Evolutionary conservation across 169 alveolate species (phyloP).

Genomic region (Plasmodium gonderi): DNA sequence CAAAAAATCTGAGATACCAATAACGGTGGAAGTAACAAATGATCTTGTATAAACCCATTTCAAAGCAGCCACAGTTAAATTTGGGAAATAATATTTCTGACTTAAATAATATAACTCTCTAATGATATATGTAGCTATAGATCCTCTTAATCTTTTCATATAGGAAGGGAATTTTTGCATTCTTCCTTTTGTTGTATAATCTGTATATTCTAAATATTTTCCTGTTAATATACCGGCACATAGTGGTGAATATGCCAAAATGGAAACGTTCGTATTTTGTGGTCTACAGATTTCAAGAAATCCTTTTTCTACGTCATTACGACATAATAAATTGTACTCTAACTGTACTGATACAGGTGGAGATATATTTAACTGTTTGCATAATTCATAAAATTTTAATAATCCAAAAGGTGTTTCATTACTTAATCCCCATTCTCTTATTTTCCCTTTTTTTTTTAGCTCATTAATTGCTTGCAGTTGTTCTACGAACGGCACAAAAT

Average conservation of each 20-base stretch:
- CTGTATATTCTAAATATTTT: slow-evolving; percentile 86
- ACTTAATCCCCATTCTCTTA: slow-evolving; percentile 89
- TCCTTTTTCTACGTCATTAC: slow-evolving; percentile 90
- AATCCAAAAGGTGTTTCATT: slow-evolving; percentile 90
- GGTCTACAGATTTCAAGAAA: slow-evolving; percentile 87
- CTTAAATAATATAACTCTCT: slow-evolving; percentile 84
- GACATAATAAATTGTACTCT: slow-evolving; percentile 83
- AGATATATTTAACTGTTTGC: slow-evolving; percentile 76
- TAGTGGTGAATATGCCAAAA: slow-evolving; percentile 85
- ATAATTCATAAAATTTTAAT: slow-evolving; percentile 78
- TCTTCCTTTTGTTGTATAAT: slow-evolving; percentile 87
- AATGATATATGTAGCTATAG: slow-evolving; percentile 88
- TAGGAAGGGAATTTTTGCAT: slow-evolving; percentile 87
- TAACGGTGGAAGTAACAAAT: slow-evolving; percentile 85
- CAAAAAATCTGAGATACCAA: slow-evolving; percentile 84
- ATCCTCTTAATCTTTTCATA: slow-evolving; percentile 87
- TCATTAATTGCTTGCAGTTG: slow-evolving; percentile 84
- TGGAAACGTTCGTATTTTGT: slow-evolving; percentile 82
- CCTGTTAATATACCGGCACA: slow-evolving; percentile 90
- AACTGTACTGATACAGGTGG: slow-evolving; percentile 86
- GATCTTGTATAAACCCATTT: slow-evolving; percentile 88
- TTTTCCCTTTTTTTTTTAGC: slow-evolving; percentile 84
- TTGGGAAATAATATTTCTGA: slow-evolving; percentile 81
- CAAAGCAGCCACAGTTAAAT: slow-evolving; percentile 83
- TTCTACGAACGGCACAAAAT: slow-evolving; percentile 82